Base-by-base conservation (phyloP, 2,329 filamentous ascomycete species). In the Bisporella sp. region DNA sequence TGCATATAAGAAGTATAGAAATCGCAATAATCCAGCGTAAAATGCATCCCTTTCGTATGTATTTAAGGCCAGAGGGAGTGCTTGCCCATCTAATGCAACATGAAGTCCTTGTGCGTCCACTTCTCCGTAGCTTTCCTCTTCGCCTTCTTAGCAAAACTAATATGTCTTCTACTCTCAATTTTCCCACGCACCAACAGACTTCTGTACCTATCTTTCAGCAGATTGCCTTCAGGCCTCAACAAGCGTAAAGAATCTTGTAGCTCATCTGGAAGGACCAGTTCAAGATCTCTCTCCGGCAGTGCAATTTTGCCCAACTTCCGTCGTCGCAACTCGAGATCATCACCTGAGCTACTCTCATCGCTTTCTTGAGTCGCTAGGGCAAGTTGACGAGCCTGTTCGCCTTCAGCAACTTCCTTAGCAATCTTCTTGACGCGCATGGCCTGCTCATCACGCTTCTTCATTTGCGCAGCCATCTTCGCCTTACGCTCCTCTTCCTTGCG, bases 31-130 rank as follows among this genome's bases (percentile, higher is more conserved):
- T 21, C 2, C 21, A 21, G 21, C 21, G 3, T 21, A 21, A 21
- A 21, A 21, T 21, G 21, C 21, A 21, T 21, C 21, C 21, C 21
- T 21, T 21, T 21, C 3, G 2, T 21, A 21, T 3, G 21, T 21
- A 21, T 21, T 21, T 21, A 3, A 21, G 3, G 21, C 21, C 21
- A 21, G 21, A 21, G 21, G 21, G 2, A 21, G 21, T 21, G 21
- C 21, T 21, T 21, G 4, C 2, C 13, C 7, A 41, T 48, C 58
- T 50, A 67, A 57, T 66, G 63, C 40, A 67, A 57, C 62, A 65
- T 64, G 48, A 96, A 99, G 67, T 99, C 93, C 77, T 99, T 99
- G 74, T 96, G 88, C 42, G 85, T 82, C 93, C 93, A 99, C 72
- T 97, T 99, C 79, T 97, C 93, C 5, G 89, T 96, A 47, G 83